These are phyloP conservation scores for Tritrichomonas foetus DNA, from an alignment of 208 protist genomes.

Conservation along the genomic window DNA sequence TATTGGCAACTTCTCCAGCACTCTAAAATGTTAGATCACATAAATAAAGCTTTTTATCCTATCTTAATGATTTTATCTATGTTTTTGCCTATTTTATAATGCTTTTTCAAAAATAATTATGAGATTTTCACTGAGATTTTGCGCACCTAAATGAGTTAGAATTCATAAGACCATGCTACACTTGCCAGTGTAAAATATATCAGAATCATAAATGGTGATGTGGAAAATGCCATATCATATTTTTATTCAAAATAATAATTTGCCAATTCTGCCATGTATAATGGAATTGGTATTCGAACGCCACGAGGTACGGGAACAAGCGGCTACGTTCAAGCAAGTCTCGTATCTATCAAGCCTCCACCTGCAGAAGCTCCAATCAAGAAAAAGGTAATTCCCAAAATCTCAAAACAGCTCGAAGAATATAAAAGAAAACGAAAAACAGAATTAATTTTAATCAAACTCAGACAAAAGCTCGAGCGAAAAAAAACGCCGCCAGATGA, in stretches of 20 bases:
- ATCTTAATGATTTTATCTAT: too few species aligned
- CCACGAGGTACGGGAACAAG: slow-evolving; percentile 35
- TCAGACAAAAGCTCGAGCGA: not conserved
- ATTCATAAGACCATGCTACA: too few species aligned
- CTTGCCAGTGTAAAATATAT: too few species aligned
- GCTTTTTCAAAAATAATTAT: too few species aligned
- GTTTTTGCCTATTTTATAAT: too few species aligned
- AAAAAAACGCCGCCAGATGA: not conserved
- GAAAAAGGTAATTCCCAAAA: not conserved
- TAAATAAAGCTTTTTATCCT: too few species aligned
- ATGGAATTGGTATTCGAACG: slow-evolving; percentile 12
- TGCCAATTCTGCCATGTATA: too few species aligned
- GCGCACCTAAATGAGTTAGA: too few species aligned
- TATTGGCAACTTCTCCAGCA: not conserved
- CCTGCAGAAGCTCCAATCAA: not conserved
- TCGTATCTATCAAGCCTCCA: not conserved
- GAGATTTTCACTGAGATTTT: too few species aligned
- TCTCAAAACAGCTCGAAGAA: not conserved
- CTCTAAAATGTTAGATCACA: not conserved
- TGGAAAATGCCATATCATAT: too few species aligned
- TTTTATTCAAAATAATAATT: too few species aligned
- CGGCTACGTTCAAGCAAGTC: not conserved
- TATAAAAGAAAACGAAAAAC: not conserved
- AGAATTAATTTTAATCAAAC: not conserved
- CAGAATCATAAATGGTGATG: too few species aligned